Conservation (phyloP, 2,329 filamentous ascomycete species). For the Clarireedia monteithiana region DNA sequence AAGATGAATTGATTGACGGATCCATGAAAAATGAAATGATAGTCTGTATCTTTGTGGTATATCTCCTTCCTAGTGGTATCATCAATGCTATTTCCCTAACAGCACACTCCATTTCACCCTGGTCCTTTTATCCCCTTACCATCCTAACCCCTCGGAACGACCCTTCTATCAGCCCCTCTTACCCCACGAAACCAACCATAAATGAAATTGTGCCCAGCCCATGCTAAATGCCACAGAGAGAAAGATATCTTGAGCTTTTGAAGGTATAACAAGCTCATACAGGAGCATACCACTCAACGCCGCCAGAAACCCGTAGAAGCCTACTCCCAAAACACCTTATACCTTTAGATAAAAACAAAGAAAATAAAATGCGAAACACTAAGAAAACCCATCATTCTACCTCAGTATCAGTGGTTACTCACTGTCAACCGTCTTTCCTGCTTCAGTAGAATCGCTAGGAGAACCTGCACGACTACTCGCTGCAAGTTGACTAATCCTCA, state of each 20-base stretch:
- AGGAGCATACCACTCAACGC: background rate
- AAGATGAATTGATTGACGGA: too few relatives aligned
- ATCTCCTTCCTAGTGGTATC: too few relatives aligned
- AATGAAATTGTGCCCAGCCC: background rate
- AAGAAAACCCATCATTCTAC: background rate
- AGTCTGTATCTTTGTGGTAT: too few relatives aligned
- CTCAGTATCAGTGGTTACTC: background rate
- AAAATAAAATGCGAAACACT: too few relatives aligned
- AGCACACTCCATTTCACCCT: background rate
- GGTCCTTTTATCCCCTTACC: background rate
- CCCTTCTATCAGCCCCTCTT: background rate
- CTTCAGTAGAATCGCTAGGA: slow-evolving; percentile 9
- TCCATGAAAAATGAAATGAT: too few relatives aligned
- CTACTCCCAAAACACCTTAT: too few relatives aligned
- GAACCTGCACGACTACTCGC: slow-evolving; percentile 11
- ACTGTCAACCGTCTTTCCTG: slow-evolving; percentile 21
- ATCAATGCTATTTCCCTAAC: too few relatives aligned
- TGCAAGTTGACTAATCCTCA: slow-evolving; percentile 38
- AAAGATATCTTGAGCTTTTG: too few relatives aligned
- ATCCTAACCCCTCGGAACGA: background rate
- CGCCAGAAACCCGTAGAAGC: too few relatives aligned
- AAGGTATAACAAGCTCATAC: background rate
- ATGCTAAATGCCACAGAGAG: background rate
- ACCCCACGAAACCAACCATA: background rate
- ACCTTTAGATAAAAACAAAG: too few relatives aligned